Conservation (phyloP, 2,329 filamentous ascomycete species). For the Penicillium corylophilum region DNA sequence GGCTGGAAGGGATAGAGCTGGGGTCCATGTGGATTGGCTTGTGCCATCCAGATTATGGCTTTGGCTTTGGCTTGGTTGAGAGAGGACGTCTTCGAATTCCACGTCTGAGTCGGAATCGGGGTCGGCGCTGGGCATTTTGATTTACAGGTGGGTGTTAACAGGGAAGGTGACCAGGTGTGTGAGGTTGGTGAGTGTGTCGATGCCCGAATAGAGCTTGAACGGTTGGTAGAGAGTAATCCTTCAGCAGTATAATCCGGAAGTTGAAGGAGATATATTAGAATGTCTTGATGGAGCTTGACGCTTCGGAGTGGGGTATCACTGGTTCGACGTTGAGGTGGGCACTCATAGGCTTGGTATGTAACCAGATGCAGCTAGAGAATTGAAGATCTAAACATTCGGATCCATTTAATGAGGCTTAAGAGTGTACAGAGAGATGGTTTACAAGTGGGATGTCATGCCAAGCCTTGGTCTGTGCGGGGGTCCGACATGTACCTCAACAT, state of each 20-base stretch:
- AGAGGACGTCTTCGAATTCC: conserved; percentile 24
- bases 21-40: conserved; percentile 16
- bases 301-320: not conserved
- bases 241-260: not conserved
- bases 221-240: not conserved
- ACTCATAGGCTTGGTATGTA: not conserved
- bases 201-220: not conserved
- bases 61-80: not conserved
- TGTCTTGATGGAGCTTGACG: not conserved
- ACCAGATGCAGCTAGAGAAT: not conserved
- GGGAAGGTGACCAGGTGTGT: not conserved
- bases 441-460: conserved; percentile 31
- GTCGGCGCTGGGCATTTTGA: conserved; percentile 2
- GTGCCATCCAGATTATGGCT: not conserved
- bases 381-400: not conserved
- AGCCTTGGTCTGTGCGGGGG: conserved; percentile 32
- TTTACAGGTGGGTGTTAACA: too few relatives aligned
- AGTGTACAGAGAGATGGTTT: not conserved
- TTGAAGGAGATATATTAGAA: not conserved
- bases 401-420: not conserved
- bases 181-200: not conserved
- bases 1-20: conserved; percentile 47
- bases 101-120: conserved; percentile 13
- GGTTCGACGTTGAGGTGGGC: not conserved
- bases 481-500: not conserved